Evolutionary conservation across 805 yeast genomes (phyloP).

Genomic region (Candida jianshihensis): DNA sequence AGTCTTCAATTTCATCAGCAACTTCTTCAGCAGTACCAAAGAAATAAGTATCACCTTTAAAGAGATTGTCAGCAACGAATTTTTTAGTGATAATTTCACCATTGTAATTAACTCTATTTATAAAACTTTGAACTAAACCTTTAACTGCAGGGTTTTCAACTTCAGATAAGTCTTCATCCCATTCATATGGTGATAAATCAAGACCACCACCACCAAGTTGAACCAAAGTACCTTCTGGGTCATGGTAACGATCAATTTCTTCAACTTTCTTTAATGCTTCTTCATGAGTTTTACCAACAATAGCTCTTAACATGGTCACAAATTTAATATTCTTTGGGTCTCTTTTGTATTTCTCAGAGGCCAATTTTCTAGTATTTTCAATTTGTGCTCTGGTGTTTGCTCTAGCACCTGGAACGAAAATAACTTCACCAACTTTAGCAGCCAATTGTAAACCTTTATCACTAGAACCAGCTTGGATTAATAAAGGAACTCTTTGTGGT

Average conservation of each 20-base stretch:
- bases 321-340: constrained; percentile 31
- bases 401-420: constrained; percentile 27
- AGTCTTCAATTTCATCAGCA: constrained; percentile 31
- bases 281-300: constrained; percentile 30
- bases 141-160: constrained; percentile 22
- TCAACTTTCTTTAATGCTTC: constrained; percentile 27
- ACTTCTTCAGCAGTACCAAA: constrained; percentile 29
- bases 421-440: constrained; percentile 6
- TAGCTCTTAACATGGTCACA: constrained; percentile 25
- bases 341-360: constrained; percentile 34
- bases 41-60: constrained; percentile 11
- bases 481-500: neutral
- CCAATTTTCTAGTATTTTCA: constrained; percentile 23
- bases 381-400: constrained; percentile 32
- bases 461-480: constrained; percentile 1
- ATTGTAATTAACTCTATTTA: constrained; percentile 18
- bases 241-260: constrained; percentile 22
- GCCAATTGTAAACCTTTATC: neutral
- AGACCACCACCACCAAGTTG: constrained; percentile 34
- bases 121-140: constrained; percentile 22
- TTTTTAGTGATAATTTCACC: constrained; percentile 7
- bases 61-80: constrained; percentile 18
- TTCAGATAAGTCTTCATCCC: constrained; percentile 27
- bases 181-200: constrained; percentile 27
- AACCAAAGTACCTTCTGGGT: constrained; percentile 32